Base-by-base conservation (phyloP, 2,329 filamentous ascomycete genomes). In the Chlorencoelia australis region DNA sequence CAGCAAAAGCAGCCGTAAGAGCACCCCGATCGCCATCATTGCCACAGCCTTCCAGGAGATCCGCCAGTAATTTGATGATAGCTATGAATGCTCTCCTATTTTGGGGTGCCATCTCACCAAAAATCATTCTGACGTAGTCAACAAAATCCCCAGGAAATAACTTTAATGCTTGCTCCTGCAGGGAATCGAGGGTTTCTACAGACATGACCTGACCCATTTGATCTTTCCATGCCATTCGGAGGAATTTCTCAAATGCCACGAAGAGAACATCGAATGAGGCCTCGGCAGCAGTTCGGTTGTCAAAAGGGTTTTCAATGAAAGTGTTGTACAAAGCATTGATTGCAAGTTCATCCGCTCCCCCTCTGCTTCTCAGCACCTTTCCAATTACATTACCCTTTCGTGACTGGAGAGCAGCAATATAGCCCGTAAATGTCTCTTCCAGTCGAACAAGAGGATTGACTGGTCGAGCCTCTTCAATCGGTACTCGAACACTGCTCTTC, bases 291-390 rank as follows among this genome's bases (percentile, higher is more conserved):
- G 78, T 67, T 35, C 93, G 82, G 45, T 83, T 71, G 51, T 85
- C 86, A 35, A 75, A 80, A 0, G 87, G 84, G 45, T 82, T 82
- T 56, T 94, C 87, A 13, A 94, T 76, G 10, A 95, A 69, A 21
- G 78, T 73, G 54, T 94, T 94, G 61, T 94, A 95, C 2, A 95
- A 66, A 49, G 94, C 86, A 51, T 94, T 94, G 47, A 94, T 82
- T 1, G 74, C 67, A 5, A 89, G 69, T 52, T 88, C 82, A 53
- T 94, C 84, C 2, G 79, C 83, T 18, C 64, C 61, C 8, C 69
- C 66, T 40, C 88, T 73, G 46, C 75, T 79, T 33, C 87, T 72
- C 20, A 95, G 65, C 17, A 75, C 77, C 20, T 81, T 78, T 13
- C 83, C 87, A 13, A 93, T 73, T 40, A 94, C 84, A 51, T 87